Conservation (phyloP, 352 stramenopile species). For the Pythium insidiosum region DNA sequence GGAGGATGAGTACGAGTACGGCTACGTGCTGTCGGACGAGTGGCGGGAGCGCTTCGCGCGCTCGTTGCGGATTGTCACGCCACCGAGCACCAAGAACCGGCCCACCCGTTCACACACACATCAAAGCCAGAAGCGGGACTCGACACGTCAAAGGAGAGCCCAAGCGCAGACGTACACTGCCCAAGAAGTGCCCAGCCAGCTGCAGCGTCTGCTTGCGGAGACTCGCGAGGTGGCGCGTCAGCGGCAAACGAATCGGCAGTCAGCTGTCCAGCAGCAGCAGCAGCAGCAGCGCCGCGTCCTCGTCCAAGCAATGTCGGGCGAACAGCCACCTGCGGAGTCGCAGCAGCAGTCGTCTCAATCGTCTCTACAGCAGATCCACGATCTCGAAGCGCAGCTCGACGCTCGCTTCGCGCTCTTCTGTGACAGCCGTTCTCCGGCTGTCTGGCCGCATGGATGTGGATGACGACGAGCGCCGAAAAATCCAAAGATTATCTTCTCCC, state of each 20-base stretch:
- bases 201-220: constrained; percentile 29
- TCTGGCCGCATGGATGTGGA: no score
- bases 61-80: no score
- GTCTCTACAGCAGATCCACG: constrained; percentile 9
- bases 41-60: constrained; percentile 58
- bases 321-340: neutral
- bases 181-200: constrained; percentile 10
- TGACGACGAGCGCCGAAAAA: constrained; percentile 7
- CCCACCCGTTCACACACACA: neutral
- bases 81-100: constrained; percentile 4
- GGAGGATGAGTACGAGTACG: constrained; percentile 57
- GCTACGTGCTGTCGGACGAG: constrained; percentile 63
- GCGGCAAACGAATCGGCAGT: constrained; percentile 16
- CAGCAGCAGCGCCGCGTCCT: no score
- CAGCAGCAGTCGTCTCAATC: neutral
- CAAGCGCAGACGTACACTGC: neutral
- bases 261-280: no score
- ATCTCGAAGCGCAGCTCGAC: constrained; percentile 47
- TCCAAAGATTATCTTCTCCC: no score
- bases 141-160: no score
- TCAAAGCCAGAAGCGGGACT: neutral
- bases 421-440: constrained; percentile 38
- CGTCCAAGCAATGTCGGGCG: no score
- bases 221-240: constrained; percentile 22
- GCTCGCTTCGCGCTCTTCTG: constrained; percentile 58